phyloP scores from a whole-genome alignment of 129 eudicot species.

The Tagetes erecta region DNA sequence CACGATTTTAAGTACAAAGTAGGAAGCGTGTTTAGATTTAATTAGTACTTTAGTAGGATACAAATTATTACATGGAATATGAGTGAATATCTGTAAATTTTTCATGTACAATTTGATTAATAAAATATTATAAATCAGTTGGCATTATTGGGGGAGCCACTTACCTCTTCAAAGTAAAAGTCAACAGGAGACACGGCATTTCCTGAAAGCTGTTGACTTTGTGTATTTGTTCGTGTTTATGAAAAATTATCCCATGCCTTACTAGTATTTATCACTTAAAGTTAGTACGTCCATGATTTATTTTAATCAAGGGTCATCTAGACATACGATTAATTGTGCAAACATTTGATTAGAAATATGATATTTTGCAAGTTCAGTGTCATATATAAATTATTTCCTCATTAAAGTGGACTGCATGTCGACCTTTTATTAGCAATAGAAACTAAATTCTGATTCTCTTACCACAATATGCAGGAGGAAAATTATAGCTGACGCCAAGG shows the following conservation, averaged over 20 bases:
- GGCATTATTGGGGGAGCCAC: neutral
- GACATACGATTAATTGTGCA: no score
- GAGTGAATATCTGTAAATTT: neutral
- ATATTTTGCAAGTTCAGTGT: neutral
- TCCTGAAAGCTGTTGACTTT: neutral
- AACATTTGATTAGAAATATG: no score
- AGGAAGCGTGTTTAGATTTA: neutral
- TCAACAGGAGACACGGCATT: no score
- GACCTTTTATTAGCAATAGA: neutral
- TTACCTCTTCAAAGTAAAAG: no score
- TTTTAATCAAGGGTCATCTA: no score
- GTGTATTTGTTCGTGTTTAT: neutral
- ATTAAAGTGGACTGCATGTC: neutral
- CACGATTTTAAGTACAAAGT: neutral
- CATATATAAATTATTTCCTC: neutral
- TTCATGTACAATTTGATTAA: neutral
- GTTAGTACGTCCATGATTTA: no score
- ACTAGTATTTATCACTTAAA: neutral
- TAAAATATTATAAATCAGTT: neutral
- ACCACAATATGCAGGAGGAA: constrained; percentile 51
- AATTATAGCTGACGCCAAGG: constrained; percentile 71
- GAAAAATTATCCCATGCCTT: neutral
- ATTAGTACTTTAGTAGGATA: neutral
- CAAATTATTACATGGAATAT: neutral
- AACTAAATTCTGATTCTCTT: constrained; percentile 7